These are phyloP conservation scores for Penicillium bovifimosum DNA, from an alignment of 495 filamentous ascomycete genomes.

Conservation along the genomic window DNA sequence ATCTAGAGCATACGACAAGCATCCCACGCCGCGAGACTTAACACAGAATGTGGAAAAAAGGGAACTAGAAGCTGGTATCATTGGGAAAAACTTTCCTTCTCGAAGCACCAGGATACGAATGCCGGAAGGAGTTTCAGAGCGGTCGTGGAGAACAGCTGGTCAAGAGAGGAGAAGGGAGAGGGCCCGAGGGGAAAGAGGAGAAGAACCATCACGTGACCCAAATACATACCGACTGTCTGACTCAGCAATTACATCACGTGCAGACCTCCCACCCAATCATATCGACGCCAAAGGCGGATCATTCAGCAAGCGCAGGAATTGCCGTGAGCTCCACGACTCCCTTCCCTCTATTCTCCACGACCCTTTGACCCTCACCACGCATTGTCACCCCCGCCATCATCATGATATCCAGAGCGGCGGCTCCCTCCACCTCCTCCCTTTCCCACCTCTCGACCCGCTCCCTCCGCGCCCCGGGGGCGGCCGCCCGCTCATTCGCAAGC, in stretches of 20 bases:
- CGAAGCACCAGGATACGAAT: too few relatives aligned
- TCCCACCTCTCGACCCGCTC: constrained; percentile 51
- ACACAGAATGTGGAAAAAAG: too few relatives aligned
- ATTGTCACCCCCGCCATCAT: constrained; percentile 34
- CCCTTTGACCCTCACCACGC: constrained; percentile 21
- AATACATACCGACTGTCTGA: too few relatives aligned
- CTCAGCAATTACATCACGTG: constrained; percentile 30
- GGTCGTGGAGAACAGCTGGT: too few relatives aligned
- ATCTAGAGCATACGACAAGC: too few relatives aligned
- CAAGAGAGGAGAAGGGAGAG: too few relatives aligned
- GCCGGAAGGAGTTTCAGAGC: too few relatives aligned
- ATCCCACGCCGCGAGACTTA: too few relatives aligned
- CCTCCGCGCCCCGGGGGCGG: constrained; percentile 47
- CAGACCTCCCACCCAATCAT: constrained; percentile 29
- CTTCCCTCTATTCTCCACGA: constrained; percentile 25
- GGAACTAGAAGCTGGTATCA: too few relatives aligned
- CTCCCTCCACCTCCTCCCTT: constrained; percentile 46
- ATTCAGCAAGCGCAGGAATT: constrained; percentile 46
- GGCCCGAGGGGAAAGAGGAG: too few relatives aligned
- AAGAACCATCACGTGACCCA: too few relatives aligned
- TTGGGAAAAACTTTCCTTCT: too few relatives aligned
- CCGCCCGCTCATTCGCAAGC: constrained; percentile 71
- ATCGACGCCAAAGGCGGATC: constrained; percentile 37
- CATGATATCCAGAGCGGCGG: constrained; percentile 50
- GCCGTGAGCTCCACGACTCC: constrained; percentile 30